Base-by-base conservation (phyloP, 441 rosid genomes). In the Croton setiger region DNA sequence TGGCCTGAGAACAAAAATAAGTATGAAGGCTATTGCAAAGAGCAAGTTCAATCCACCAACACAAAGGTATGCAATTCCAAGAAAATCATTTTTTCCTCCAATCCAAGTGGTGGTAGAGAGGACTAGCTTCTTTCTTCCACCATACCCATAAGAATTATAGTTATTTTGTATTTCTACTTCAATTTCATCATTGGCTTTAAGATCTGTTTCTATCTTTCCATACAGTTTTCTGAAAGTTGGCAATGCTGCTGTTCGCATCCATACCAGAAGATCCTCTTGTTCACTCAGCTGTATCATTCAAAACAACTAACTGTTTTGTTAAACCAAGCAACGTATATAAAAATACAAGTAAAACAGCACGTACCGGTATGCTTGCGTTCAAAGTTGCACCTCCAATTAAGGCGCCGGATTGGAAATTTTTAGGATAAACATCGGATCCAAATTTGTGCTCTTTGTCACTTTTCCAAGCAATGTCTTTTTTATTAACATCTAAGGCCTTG, bases 181-280 rank as follows among this genome's bases (percentile, higher is more conserved):
- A 64, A 91, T 82, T 58, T 43, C 69, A 53, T 86, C 92, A 64
- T 81, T 77, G 33, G 60, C 76, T 68, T 84, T 67, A 54, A 91
- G 89, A 73, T 91, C 90, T 18, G 53, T 70, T 80, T 91, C 97
- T 78, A 91, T 89, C 86, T 79, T 89, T 66, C 96, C 97, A 36
- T 89, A 89, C 44, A 91, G 79, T 76, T 91, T 91, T 69, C 96
- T 83, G 75, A 91, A 91, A 62, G 92, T 91, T 60, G 93, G 93
- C 79, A 89, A 79, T 4, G 96, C 92, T 62, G 97, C 97, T 7
- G 96, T 89, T 54, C 96, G 84, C 97, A 91, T 89, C 97, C 97
- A 89, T 37, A 91, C 93, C 2, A 91, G 89, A 36, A 91, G 88
- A 74, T 85, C 87, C 67, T 89, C 97, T 69, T 91, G 97, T 71